These are phyloP conservation scores for Dictyostelium citrinum DNA, from an alignment of 78 protist genomes.

Conservation along the genomic window DNA sequence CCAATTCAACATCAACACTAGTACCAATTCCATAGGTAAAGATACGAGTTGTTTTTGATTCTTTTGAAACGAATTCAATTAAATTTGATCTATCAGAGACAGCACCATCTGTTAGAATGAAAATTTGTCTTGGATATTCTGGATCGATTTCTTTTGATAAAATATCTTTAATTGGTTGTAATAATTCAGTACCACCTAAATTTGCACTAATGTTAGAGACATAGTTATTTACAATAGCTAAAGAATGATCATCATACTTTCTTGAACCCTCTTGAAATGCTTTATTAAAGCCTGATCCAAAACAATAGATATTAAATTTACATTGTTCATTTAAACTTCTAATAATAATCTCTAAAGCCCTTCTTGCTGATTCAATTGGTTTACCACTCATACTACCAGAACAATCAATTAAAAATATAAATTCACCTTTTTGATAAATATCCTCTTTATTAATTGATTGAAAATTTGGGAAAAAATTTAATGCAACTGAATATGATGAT, in stretches of 20 bases:
- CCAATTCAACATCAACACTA: conserved; percentile 69
- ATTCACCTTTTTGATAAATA: conserved; percentile 36
- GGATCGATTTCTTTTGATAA: background rate
- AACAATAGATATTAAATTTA: conserved; percentile 52
- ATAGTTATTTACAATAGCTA: background rate
- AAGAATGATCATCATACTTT: conserved; percentile 11
- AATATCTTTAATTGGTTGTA: conserved; percentile 45
- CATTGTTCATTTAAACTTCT: conserved; percentile 27
- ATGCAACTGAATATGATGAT: background rate
- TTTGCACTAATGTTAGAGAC: conserved; percentile 18
- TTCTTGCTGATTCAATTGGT: conserved; percentile 4
- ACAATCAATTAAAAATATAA: conserved; percentile 54
- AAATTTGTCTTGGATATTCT: conserved; percentile 62
- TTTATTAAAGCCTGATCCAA: conserved; percentile 2
- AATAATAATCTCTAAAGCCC: conserved; percentile 36
- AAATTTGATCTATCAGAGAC: background rate
- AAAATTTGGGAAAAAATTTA: conserved; percentile 25
- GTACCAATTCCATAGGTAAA: conserved; percentile 76
- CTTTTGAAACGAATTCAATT: conserved; percentile 40
- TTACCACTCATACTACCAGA: conserved; percentile 55
- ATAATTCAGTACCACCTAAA: conserved; percentile 73
- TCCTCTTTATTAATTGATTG: background rate
- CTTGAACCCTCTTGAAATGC: background rate
- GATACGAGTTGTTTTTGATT: conserved; percentile 39
- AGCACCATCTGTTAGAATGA: conserved; percentile 74